Evolutionary conservation across 495 filamentous ascomycete species (phyloP).

Genomic region (Cercophora sp.): DNA sequence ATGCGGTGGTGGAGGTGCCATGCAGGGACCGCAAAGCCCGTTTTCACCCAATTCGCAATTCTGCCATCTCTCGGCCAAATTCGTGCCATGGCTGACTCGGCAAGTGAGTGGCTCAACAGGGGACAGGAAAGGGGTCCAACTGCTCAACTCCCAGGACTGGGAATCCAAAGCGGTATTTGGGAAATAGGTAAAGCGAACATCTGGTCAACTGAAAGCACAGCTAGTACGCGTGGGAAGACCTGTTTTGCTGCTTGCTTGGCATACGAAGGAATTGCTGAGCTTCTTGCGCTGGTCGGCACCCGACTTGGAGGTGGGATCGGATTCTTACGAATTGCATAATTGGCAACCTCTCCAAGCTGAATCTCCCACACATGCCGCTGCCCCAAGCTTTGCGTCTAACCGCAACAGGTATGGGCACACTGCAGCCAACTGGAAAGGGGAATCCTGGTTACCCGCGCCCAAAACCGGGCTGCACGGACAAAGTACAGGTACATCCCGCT

Average conservation of each 20-base stretch:
- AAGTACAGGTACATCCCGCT: no score
- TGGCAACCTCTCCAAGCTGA: slow-evolving; percentile 12
- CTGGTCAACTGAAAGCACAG: no score
- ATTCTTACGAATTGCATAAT: slow-evolving; percentile 31
- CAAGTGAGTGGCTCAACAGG: not conserved
- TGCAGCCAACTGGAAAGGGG: no score
- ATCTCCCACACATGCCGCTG: slow-evolving; percentile 8
- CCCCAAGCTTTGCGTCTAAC: slow-evolving; percentile 4
- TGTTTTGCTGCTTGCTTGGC: slow-evolving; percentile 1
- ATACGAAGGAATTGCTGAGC: no score
- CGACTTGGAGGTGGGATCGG: slow-evolving; percentile 20
- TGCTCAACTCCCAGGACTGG: no score
- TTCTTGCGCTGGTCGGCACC: slow-evolving; percentile 1
- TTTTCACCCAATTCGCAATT: slow-evolving; percentile 7
- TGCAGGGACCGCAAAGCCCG: slow-evolving; percentile 33
- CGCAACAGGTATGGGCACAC: slow-evolving; percentile 6
- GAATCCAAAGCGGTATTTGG: no score
- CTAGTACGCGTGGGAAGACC: no score
- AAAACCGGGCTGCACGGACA: no score
- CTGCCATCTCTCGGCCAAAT: slow-evolving; percentile 18
- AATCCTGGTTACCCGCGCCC: no score
- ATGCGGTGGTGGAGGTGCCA: slow-evolving; percentile 33
- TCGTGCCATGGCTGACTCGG: slow-evolving; percentile 10
- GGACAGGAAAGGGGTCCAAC: no score
- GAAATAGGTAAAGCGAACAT: no score